Evolutionary conservation across 2,329 filamentous ascomycete genomes (phyloP).

Genomic region (Cytospora leucostoma): DNA sequence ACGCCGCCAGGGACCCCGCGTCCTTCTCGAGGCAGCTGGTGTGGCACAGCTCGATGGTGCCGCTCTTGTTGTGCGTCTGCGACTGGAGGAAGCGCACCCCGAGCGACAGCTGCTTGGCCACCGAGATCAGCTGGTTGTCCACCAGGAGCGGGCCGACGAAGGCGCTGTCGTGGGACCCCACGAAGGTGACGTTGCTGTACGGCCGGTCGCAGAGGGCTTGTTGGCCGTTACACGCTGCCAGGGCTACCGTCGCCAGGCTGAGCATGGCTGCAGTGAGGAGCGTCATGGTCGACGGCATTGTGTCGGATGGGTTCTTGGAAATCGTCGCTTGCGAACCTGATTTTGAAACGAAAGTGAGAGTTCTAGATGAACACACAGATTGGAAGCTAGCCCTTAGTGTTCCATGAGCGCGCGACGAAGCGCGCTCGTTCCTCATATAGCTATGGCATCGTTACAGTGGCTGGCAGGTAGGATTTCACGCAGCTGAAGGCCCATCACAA

Average conservation of each 20-base stretch:
- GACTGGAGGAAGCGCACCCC: conserved; percentile 66
- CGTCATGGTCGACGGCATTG: conserved; percentile 10
- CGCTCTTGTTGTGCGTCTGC: conserved; percentile 59
- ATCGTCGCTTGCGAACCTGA: background rate
- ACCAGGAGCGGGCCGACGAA: conserved; percentile 58
- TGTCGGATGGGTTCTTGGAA: background rate
- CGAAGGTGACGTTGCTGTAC: conserved; percentile 62
- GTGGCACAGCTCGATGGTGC: conserved; percentile 62
- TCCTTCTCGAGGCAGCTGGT: conserved; percentile 62
- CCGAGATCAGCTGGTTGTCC: conserved; percentile 62
- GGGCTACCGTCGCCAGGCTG: conserved; percentile 13
- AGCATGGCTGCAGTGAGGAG: conserved; percentile 4
- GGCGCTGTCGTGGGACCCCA: conserved; percentile 66
- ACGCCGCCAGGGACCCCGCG: conserved; percentile 57
- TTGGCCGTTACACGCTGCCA: conserved; percentile 58
- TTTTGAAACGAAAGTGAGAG: conserved; percentile 5
- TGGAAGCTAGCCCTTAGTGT: background rate
- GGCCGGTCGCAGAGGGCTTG: conserved; percentile 54
- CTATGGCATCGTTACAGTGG: background rate
- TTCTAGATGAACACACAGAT: background rate
- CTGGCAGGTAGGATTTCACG: background rate
- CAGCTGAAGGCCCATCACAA: background rate
- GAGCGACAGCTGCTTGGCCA: conserved; percentile 58
- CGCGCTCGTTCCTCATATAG: conserved; percentile 6
- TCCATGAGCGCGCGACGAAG: background rate